phyloP scores from a whole-genome alignment of 768 basidiomycete species.

The Pisolithus microcarpus region DNA sequence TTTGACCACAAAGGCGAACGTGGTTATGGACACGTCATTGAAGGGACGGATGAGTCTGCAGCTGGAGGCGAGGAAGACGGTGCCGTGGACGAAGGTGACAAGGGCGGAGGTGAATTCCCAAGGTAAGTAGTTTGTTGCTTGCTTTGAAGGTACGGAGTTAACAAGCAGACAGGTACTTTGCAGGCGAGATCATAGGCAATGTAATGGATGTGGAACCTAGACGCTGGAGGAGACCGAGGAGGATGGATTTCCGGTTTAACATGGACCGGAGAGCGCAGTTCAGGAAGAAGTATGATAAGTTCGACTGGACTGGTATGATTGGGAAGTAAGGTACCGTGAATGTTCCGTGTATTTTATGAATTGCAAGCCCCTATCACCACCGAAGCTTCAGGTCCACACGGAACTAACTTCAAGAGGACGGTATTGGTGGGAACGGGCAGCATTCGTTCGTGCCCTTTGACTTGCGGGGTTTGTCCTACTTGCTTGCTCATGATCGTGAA shows the following conservation, averaged over 20 bases:
- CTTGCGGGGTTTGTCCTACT: no score
- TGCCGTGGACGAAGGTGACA: conserved; percentile 76
- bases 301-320: conserved; percentile 78
- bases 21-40: conserved; percentile 97
- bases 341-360: background rate
- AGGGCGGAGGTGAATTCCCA: conserved; percentile 89
- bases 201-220: conserved; percentile 81
- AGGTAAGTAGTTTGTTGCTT: conserved; percentile 40
- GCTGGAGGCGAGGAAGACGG: conserved; percentile 56
- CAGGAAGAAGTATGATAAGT: conserved; percentile 68
- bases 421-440: no score
- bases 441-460: no score
- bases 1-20: conserved; percentile 98
- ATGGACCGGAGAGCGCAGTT: conserved; percentile 63
- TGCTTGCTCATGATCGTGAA: no score
- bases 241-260: conserved; percentile 64
- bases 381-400: no score
- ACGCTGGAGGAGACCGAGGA: conserved; percentile 75
- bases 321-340: conserved; percentile 23
- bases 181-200: conserved; percentile 90
- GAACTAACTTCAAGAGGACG: no score
- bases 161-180: conserved; percentile 69
- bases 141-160: background rate
- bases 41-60: conserved; percentile 68
- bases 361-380: no score